These are phyloP conservation scores for Prunus fruticosa DNA, from an alignment of 306 rosid species.

Conservation along the genomic window DNA sequence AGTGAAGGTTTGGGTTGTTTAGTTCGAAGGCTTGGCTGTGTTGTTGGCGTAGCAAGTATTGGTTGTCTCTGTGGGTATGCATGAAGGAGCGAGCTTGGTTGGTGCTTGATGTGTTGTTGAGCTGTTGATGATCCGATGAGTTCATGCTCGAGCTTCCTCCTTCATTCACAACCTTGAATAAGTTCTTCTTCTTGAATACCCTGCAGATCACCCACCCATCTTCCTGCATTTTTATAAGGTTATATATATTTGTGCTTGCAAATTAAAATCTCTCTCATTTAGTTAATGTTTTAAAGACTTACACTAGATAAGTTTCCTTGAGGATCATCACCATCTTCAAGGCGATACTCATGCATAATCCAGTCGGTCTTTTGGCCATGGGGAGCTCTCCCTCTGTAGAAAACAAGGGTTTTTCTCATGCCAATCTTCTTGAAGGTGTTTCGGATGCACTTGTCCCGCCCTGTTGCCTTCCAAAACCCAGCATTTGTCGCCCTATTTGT, in stretches of 20 bases:
- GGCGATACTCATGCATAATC: conserved; percentile 98
- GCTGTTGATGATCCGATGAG: conserved; percentile 47
- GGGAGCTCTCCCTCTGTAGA: conserved; percentile 93
- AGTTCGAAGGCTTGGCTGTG: conserved; percentile 50
- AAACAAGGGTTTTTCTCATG: conserved; percentile 91
- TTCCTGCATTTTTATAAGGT: conserved; percentile 43
- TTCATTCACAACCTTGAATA: conserved; percentile 57
- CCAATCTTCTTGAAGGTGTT: conserved; percentile 80
- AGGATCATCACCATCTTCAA: conserved; percentile 72
- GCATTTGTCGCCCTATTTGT: conserved; percentile 90
- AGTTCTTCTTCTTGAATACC: conserved; percentile 91
- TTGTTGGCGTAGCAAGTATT: conserved; percentile 45
- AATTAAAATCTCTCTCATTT: neutral
- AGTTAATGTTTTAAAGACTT: neutral
- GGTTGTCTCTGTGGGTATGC: conserved; percentile 47
- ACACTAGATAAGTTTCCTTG: conserved; percentile 37
- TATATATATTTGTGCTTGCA: neutral
- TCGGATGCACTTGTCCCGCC: conserved; percentile 88
- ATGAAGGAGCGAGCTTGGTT: conserved; percentile 41
- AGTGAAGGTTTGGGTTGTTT: conserved; percentile 43
- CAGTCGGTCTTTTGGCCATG: conserved; percentile 95
- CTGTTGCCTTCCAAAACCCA: conserved; percentile 98
- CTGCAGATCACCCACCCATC: conserved; percentile 97
- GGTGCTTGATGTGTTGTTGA: conserved; percentile 32
- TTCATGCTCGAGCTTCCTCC: conserved; percentile 47